A percentile compares a stretch with the other conserved stretches of the same genome.
phyloP scores from a whole-genome alignment of 441 rosid genomes.

The Capsella rubella region DNA sequence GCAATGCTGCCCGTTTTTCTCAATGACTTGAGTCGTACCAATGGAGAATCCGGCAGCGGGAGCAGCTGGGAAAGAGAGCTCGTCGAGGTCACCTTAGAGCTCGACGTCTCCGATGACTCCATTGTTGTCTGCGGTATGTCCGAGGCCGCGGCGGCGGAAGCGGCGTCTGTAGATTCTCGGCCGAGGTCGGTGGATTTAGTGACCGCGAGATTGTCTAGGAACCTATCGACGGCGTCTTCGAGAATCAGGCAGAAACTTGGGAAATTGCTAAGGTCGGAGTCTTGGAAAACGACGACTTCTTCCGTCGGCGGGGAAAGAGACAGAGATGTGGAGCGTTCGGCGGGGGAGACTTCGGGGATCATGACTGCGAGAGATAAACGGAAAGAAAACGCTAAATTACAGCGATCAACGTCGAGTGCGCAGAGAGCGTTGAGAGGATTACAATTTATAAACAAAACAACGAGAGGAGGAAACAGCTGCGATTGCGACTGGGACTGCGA shows the following conservation, averaged over 20 bases:
- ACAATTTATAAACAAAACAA: slow-evolving; percentile 72
- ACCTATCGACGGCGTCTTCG: slow-evolving; percentile 62
- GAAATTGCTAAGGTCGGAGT: slow-evolving; percentile 60
- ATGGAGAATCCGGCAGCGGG: slow-evolving; percentile 46
- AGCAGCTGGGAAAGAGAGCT: slow-evolving; percentile 52
- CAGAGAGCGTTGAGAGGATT: slow-evolving; percentile 82
- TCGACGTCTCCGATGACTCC: slow-evolving; percentile 60
- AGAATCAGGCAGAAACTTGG: slow-evolving; percentile 64
- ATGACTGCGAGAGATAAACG: slow-evolving; percentile 61
- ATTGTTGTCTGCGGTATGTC: slow-evolving; percentile 75
- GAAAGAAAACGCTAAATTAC: slow-evolving; percentile 62
- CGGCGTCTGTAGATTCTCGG: slow-evolving; percentile 31
- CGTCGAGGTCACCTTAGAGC: slow-evolving; percentile 83
- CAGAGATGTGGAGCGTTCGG: slow-evolving; percentile 35
- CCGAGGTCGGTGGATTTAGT: slow-evolving; percentile 17
- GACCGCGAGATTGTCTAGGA: slow-evolving; percentile 49
- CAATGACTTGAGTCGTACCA: slow-evolving; percentile 57
- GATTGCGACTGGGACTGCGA: slow-evolving; percentile 43
- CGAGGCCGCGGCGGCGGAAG: slow-evolving; percentile 24
- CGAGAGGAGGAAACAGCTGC: slow-evolving; percentile 48
- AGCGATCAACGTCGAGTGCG: slow-evolving; percentile 74
- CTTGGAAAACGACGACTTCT: slow-evolving; percentile 53
- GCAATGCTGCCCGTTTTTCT: slow-evolving; percentile 92
- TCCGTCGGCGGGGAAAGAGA: slow-evolving; percentile 43
- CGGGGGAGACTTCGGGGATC: slow-evolving; percentile 47